Base-by-base conservation (phyloP, 768 basidiomycete genomes). In the Russula vinacea region DNA sequence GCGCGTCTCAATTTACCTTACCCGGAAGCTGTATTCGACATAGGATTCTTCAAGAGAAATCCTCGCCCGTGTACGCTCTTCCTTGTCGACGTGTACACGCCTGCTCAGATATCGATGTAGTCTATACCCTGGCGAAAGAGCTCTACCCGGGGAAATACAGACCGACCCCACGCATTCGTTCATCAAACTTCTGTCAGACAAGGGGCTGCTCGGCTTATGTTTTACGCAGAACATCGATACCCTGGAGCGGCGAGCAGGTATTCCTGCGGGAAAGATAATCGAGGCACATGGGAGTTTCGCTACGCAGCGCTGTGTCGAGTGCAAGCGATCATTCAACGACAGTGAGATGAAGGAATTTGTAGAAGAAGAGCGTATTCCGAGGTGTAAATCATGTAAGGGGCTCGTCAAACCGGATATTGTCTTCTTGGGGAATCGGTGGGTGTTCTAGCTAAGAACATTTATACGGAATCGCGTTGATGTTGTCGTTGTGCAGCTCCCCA, bases 271-370 rank as follows among this genome's bases (percentile, higher is more conserved):
- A 37, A 85, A 85, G 72, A 86, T 98, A 65, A 81, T 98, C 54
- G 96, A 98, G 76, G 97, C 97, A 0, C 97, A 99, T 71, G 97
- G 96, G 3, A 94, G 91, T 68, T 99, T 98, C 69, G 96, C 96
- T 0, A 76, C 80, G 1, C 91, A 96, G 60, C 80, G 84, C 57
- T 99, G 97, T 68, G 84, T 98, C 17, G 78, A 84, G 8, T 99
- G 97, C 73, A 67, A 78, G 51, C 71, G 72, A 2, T 71, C 78
- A 0, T 92, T 81, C 66, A 84, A 86, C 45, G 82, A 81, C 55
- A 83, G 81, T 7, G 83, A 84, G 71, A 92, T 98, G 80, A 83
- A 81, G 72, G 74, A 78, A 17, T 79, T 81, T 6, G 82, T 96
- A 37, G 73, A 80, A 62, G 73, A 76, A n/a, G 85, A 85, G 47